A percentile compares a stretch with the other conserved stretches of the same genome.
phyloP scores from a whole-genome alignment of 345 rosid species.

The Euphorbia pulcherrima region DNA sequence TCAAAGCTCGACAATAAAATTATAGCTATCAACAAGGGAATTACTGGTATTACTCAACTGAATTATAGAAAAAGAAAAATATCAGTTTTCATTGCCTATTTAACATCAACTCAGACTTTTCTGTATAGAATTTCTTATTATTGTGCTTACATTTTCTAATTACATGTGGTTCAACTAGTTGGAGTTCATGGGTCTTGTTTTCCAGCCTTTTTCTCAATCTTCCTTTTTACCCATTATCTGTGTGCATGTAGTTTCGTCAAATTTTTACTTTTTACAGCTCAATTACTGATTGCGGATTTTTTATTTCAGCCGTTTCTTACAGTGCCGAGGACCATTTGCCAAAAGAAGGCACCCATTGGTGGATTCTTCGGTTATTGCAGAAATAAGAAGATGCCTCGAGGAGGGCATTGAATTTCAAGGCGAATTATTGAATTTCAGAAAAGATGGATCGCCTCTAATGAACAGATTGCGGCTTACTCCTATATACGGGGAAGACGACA shows the following conservation, averaged over 20 bases:
- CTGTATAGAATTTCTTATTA: neutral
- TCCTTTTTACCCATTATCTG: neutral
- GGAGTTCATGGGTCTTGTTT: neutral
- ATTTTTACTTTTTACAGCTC: conserved; percentile 14
- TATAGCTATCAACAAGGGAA: too few relatives aligned
- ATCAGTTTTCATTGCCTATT: neutral
- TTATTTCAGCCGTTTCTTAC: conserved; percentile 74
- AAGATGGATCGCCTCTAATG: conserved; percentile 79
- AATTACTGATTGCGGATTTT: conserved; percentile 12
- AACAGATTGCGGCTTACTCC: conserved; percentile 75
- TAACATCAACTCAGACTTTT: neutral
- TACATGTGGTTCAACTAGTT: too few relatives aligned
- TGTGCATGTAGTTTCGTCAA: neutral
- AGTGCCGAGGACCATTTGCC: conserved; percentile 90
- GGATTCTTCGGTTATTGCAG: conserved; percentile 65
- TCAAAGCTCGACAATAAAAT: neutral
- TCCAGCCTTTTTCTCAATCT: neutral
- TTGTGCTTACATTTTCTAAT: too few relatives aligned
- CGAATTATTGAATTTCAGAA: conserved; percentile 75
- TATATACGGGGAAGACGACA: conserved; percentile 76
- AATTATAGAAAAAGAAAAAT: neutral
- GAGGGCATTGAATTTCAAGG: conserved; percentile 85
- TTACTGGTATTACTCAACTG: neutral
- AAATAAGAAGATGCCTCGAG: conserved; percentile 75
- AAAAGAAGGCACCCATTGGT: conserved; percentile 84